Base-by-base conservation (phyloP, 768 basidiomycete genomes). In the Trichaptum fuscoviolaceum region DNA sequence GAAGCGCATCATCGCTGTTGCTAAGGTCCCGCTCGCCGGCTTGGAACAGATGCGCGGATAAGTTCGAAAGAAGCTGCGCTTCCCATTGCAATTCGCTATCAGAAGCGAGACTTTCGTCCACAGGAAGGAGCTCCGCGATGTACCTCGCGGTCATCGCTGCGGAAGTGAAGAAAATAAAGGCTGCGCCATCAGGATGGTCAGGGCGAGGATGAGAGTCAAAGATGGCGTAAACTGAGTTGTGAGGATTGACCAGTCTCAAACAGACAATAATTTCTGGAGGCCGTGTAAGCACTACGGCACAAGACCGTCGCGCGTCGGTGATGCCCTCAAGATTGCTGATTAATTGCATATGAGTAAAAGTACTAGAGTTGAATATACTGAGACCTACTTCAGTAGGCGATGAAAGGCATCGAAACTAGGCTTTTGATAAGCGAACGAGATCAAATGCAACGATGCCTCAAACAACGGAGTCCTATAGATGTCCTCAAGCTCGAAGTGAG, bases 231-330 rank as follows among this genome's bases (percentile, higher is more conserved):
- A 85, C 73, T 25, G 75, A 72, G n/a, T 64, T 52, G 1, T 62
- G 35, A 7, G 64, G 36, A 20, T 63, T 70, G 35, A 68, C 64
- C 52, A 80, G 69, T 67, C 76, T 79, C 67, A 87, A 71, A 71
- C 86, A 84, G 20, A 83, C 79, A 15, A 90, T 73, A 64, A 90
- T 89, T 71, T 90, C 90, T 0, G 90, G 89, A 36, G 89, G 87
- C 24, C 88, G 86, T 0, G 89, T 91, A 67, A 91, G 85, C 63
- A 89, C 79, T 36, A 77, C 77, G 64, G 82, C 82, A 59, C 80
- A 66, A 63, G 78, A 72, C 3, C 59, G 12, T 25, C 8, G 24
- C 8, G 59, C 58, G 35, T 66, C 68, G 63, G 65, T 26, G 59
- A 68, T 35, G 4, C n/a, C 0, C 65, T 58, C 57, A 42, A 26